Conservation (phyloP, 768 basidiomycete species). For the Strobilomyces dryophilus region DNA sequence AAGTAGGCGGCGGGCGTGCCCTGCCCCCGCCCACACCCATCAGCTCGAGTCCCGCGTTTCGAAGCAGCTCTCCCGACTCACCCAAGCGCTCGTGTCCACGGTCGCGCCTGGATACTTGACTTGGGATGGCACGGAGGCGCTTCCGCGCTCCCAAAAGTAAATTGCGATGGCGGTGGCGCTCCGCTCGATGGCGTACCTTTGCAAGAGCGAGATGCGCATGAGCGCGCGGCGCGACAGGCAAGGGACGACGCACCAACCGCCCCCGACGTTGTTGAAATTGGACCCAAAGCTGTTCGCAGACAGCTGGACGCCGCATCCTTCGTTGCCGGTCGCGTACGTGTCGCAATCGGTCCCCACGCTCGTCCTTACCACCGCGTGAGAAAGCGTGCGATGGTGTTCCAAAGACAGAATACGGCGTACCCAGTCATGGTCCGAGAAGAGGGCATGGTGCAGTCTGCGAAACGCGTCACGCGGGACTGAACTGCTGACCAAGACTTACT, state of each 20-base stretch:
- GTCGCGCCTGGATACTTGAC: constrained; percentile 22
- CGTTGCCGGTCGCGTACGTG: constrained; percentile 21
- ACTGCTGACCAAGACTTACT: too few relatives aligned
- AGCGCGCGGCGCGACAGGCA: too few relatives aligned
- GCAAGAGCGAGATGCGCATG: too few relatives aligned
- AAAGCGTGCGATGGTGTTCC: not conserved
- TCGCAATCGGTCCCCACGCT: constrained; percentile 24
- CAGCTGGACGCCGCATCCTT: constrained; percentile 29
- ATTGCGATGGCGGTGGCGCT: constrained; percentile 30
- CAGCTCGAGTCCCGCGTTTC: too few relatives aligned
- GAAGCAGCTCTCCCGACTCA: too few relatives aligned
- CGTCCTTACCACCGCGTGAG: constrained; percentile 8
- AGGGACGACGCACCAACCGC: constrained; percentile 29
- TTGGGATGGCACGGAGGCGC: constrained; percentile 31
- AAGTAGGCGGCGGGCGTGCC: constrained; percentile 16
- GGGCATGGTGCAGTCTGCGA: constrained; percentile 30
- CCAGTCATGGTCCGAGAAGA: constrained; percentile 29
- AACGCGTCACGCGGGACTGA: not conserved
- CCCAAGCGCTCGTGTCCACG: constrained; percentile 25
- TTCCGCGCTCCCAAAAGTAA: constrained; percentile 40
- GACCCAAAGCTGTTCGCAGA: constrained; percentile 32
- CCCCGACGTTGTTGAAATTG: constrained; percentile 33
- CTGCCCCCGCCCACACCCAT: too few relatives aligned
- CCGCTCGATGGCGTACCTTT: constrained; percentile 36
- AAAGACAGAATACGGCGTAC: constrained; percentile 14